A percentile compares a stretch with the other conserved stretches of the same genome.
phyloP scores from a whole-genome alignment of 768 basidiomycete species.

The Boletus barrowsii region DNA sequence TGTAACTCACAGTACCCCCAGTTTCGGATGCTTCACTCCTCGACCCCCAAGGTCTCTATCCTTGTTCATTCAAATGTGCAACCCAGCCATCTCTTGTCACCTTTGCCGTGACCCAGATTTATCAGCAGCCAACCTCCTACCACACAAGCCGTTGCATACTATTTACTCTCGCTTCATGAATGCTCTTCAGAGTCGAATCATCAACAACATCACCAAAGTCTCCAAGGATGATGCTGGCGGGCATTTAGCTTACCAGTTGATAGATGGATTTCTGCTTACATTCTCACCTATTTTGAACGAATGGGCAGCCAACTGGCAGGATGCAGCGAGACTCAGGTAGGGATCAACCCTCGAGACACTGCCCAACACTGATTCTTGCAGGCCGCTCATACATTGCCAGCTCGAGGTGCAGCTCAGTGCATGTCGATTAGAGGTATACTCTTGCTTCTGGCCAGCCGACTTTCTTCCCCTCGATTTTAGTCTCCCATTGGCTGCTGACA shows the following conservation, averaged over 20 bases:
- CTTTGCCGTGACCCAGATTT: slow-evolving; percentile 32
- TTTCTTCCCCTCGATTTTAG: slow-evolving; percentile 46
- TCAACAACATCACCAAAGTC: slow-evolving; percentile 49
- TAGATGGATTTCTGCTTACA: slow-evolving; percentile 62
- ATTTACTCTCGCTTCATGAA: slow-evolving; percentile 50
- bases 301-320: slow-evolving; percentile 68
- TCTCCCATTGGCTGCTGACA: slow-evolving; percentile 51
- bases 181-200: slow-evolving; percentile 53
- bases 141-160: slow-evolving; percentile 42
- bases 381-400: slow-evolving; percentile 60
- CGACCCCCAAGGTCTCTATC: slow-evolving; percentile 47
- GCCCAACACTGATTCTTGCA: slow-evolving; percentile 25
- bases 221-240: slow-evolving; percentile 31
- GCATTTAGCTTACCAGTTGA: slow-evolving; percentile 47
- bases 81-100: slow-evolving; percentile 35
- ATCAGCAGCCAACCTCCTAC: slow-evolving; percentile 40
- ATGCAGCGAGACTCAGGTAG: slow-evolving; percentile 48
- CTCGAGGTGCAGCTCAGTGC: slow-evolving; percentile 50
- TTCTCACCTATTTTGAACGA: slow-evolving; percentile 43
- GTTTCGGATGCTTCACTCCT: slow-evolving; percentile 45
- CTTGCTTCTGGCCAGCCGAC: slow-evolving; percentile 54
- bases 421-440: slow-evolving; percentile 61
- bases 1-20: slow-evolving; percentile 25
- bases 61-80: slow-evolving; percentile 50
- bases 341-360: slow-evolving; percentile 3